phyloP scores from a whole-genome alignment of 2,329 filamentous ascomycete species.

The Fusarium ambrosium region DNA sequence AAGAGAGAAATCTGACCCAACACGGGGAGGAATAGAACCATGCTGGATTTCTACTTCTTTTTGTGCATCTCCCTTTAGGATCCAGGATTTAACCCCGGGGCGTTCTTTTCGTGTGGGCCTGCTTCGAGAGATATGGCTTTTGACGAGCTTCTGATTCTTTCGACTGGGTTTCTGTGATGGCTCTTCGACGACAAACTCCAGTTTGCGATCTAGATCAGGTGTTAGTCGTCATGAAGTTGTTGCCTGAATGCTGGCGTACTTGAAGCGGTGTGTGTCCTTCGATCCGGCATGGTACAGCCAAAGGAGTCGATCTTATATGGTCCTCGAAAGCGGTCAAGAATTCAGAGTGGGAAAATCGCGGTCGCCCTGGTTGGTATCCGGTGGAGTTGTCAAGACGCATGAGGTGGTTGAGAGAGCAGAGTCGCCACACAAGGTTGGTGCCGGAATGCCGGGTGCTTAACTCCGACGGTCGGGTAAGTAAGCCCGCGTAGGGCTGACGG shows the following conservation, averaged over 20 bases:
- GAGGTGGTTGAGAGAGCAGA: not conserved
- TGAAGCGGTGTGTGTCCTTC: not conserved
- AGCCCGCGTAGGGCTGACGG: not conserved
- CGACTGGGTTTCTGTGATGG: not conserved
- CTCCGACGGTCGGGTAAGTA: not conserved
- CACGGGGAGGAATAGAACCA: constrained; percentile 20
- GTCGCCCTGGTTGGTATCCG: not conserved
- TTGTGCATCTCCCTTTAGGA: constrained; percentile 6
- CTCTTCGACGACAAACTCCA: constrained; percentile 25
- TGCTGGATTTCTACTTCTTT: not conserved
- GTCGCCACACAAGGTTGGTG: not conserved
- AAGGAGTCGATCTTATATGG: no score
- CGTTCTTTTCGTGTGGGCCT: not conserved
- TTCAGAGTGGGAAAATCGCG: not conserved
- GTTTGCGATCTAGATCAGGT: not conserved
- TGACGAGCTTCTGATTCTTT: constrained; percentile 3
- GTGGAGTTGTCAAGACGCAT: not conserved
- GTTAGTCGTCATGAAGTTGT: not conserved
- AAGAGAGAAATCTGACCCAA: constrained; percentile 33
- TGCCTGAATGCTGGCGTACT: not conserved
- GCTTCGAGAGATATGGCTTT: constrained; percentile 24
- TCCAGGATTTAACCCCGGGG: constrained; percentile 28
- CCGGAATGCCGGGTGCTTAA: not conserved
- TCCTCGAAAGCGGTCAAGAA: not conserved
- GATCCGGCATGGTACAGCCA: not conserved